Conservation (phyloP, 768 basidiomycete genomes). For the Chlorophyllum brunneum region DNA sequence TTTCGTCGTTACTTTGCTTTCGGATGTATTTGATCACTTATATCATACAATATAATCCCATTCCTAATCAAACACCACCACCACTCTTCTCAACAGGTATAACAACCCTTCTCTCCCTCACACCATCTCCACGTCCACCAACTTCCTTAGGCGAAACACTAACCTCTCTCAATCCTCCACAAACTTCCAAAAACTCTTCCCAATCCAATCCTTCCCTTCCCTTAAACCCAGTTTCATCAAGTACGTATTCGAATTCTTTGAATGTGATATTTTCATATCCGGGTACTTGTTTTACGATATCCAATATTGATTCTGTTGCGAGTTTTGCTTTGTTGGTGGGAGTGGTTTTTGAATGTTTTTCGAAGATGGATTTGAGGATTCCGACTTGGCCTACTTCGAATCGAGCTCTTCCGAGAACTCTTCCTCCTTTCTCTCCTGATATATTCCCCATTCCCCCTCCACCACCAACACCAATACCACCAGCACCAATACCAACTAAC, state of each 20-base stretch:
- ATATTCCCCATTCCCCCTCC: neutral
- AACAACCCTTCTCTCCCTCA: constrained; percentile 24
- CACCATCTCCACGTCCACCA: neutral
- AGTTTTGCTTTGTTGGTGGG: constrained; percentile 20
- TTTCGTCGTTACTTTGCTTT: neutral
- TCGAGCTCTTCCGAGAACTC: constrained; percentile 34
- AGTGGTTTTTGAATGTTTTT: constrained; percentile 24
- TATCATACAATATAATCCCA: neutral
- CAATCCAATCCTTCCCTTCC: constrained; percentile 57
- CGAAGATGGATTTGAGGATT: constrained; percentile 36
- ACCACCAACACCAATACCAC: constrained; percentile 25
- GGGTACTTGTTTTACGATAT: constrained; percentile 40
- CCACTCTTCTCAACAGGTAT: constrained; percentile 57
- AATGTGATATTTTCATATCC: constrained; percentile 59
- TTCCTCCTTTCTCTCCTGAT: constrained; percentile 7
- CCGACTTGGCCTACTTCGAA: constrained; percentile 44
- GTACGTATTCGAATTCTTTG: constrained; percentile 70
- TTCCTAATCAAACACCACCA: constrained; percentile 39
- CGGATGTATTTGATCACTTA: neutral
- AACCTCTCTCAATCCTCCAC: constrained; percentile 69
- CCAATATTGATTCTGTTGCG: constrained; percentile 33
- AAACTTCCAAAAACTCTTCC: constrained; percentile 89
- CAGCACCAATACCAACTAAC: constrained; percentile 24
- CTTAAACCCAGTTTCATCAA: constrained; percentile 70
- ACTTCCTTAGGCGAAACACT: constrained; percentile 34